Evolutionary conservation across 768 basidiomycete genomes (phyloP).

Genomic region (Russula abietina): DNA sequence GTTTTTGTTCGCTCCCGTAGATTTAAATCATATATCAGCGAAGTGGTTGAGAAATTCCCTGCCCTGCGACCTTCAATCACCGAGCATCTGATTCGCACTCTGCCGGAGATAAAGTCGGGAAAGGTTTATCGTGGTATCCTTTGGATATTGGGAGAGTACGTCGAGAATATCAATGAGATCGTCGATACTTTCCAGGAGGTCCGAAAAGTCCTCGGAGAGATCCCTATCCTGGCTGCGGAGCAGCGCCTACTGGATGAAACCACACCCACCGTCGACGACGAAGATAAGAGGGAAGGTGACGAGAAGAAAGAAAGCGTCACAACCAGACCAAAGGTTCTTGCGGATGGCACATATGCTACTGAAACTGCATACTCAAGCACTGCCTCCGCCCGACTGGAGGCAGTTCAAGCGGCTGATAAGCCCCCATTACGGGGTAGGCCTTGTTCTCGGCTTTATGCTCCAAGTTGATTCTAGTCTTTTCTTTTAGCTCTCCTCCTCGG

Average conservation of each 20-base stretch:
- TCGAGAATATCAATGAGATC: constrained; percentile 61
- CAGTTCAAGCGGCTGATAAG: constrained; percentile 80
- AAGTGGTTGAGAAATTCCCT: constrained; percentile 98
- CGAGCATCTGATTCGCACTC: constrained; percentile 75
- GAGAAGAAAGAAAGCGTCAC: constrained; percentile 44
- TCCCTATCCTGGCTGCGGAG: constrained; percentile 93
- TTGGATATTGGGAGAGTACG: constrained; percentile 99
- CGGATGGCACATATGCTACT: constrained; percentile 97
- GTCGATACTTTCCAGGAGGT: constrained; percentile 69
- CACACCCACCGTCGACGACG: constrained; percentile 52
- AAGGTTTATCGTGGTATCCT: constrained; percentile 95
- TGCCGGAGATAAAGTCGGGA: constrained; percentile 86
- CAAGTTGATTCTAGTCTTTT: neutral
- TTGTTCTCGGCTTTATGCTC: neutral
- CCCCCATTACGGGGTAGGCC: constrained; percentile 76
- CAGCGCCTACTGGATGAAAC: constrained; percentile 77
- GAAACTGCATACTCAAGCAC: constrained; percentile 80
- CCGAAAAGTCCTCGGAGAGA: constrained; percentile 84
- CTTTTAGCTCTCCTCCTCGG: constrained; percentile 72
- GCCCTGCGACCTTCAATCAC: constrained; percentile 73
- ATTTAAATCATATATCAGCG: constrained; percentile 38
- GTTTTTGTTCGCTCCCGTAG: neutral
- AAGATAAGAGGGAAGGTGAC: constrained; percentile 43
- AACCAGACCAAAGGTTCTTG: constrained; percentile 71
- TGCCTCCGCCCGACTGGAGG: constrained; percentile 61